phyloP scores from a whole-genome alignment of 2,329 filamentous ascomycete genomes.

The Akanthomyces lecanii region DNA sequence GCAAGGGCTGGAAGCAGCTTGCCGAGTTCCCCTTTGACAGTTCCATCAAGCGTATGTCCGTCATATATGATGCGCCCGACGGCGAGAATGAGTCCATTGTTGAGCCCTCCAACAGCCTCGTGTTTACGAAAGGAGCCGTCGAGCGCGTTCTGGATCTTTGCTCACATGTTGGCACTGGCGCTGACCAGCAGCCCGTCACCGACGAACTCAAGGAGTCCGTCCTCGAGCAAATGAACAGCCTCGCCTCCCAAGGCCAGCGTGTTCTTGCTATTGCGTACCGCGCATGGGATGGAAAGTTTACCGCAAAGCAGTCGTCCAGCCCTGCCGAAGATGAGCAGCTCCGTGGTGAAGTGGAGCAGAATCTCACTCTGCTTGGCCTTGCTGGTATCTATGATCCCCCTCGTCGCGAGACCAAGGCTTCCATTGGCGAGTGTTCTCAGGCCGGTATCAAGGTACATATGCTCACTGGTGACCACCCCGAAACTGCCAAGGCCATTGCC shows the following conservation, averaged over 20 bases:
- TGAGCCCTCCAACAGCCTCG: slow-evolving; percentile 43
- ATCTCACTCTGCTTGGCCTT: slow-evolving; percentile 72
- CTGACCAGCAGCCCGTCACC: slow-evolving; percentile 42
- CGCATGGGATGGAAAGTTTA: slow-evolving; percentile 49
- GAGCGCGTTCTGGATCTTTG: slow-evolving; percentile 58
- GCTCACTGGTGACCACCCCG: slow-evolving; percentile 78
- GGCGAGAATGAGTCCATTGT: slow-evolving; percentile 36
- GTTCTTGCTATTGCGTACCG: slow-evolving; percentile 69
- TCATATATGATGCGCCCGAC: slow-evolving; percentile 57
- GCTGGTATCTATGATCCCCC: slow-evolving; percentile 85
- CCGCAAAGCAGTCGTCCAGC: slow-evolving; percentile 31
- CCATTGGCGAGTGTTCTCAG: slow-evolving; percentile 64
- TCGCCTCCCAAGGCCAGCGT: slow-evolving; percentile 66
- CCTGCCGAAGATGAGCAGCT: slow-evolving; percentile 39
- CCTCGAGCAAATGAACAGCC: slow-evolving; percentile 50
- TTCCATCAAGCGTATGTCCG: slow-evolving; percentile 74
- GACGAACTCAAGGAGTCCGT: slow-evolving; percentile 48
- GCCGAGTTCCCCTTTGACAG: slow-evolving; percentile 78
- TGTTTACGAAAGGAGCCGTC: slow-evolving; percentile 61
- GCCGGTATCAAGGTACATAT: slow-evolving; percentile 79
- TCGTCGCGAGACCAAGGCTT: slow-evolving; percentile 70
- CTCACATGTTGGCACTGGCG: slow-evolving; percentile 41
- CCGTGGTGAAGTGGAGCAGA: slow-evolving; percentile 61
- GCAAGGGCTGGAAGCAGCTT: slow-evolving; percentile 56
- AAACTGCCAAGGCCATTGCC: slow-evolving; percentile 74